Evolutionary conservation across 2,329 filamentous ascomycete species (phyloP), one percentile per base, ranked within the genome.

Genomic region (Zasmidium citrigriseum): DNA sequence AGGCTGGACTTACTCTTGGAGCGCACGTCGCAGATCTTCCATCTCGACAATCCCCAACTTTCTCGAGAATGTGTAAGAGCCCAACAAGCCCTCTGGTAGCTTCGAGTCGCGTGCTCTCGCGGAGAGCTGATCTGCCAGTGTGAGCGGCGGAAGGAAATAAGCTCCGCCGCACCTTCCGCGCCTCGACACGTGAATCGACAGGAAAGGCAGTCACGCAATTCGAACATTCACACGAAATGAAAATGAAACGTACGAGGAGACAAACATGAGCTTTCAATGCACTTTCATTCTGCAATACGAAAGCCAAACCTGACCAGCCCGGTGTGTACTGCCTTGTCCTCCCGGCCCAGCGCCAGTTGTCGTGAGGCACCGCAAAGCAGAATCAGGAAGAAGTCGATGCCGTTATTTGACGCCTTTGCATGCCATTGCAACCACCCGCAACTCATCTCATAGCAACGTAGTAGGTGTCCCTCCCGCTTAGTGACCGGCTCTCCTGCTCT

Each of bases 401-500:
- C 59, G 25, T 58, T 53, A 25, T n/a, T 48, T 58, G 53, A 46
- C 57, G 58, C 56, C 58, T 59, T 62, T 60, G 50, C 58, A 65
- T 64, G 62, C 61, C 63, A 46, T 54, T 55, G 59, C 59, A 61
- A 53, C 45, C 29, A 48, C 59, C 59, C 50, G 44, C 7, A 41
- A 16, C 25, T 57, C 54, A 55, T 56, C 55, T 45, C 46, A 50
- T 55, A 64, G 59, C 54, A 58, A 54, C 47, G 16, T 27, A 14
- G n/a, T 27, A 20, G 21, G 22, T 5, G 12, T 46, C 7, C 21
- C 12, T 48, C 47, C 48, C 69, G 55, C 46, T 84, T 88, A 89
- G 82, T 88, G 86, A 80, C 81, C 87, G 65, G 86, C 82, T 77
- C 88, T 85, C 82, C 93, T 93, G 78, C 93, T 89, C 85, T 98